Conservation (phyloP, 306 rosid species). For the Biancaea sappan region DNA sequence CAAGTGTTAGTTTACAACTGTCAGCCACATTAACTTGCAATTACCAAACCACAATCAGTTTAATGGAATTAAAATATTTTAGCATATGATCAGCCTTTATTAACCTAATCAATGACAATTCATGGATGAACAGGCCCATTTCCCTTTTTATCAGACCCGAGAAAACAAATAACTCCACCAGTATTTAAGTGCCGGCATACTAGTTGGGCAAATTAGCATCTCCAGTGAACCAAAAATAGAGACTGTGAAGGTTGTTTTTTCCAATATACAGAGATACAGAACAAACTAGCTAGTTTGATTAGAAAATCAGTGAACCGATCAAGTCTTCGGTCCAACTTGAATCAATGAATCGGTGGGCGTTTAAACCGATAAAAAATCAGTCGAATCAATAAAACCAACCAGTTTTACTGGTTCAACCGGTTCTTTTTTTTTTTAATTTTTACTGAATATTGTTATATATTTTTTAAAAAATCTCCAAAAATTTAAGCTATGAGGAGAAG, state of each 20-base stretch:
- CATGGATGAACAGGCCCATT: not conserved
- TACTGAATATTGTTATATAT: no score
- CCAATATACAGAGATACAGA: no score
- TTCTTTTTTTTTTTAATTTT: no score
- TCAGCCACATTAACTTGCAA: not conserved
- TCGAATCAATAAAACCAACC: no score
- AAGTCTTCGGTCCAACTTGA: no score
- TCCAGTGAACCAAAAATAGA: not conserved
- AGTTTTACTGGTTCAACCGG: no score
- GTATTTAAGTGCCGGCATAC: not conserved
- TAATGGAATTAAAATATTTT: not conserved
- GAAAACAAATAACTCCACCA: slow-evolving; percentile 1
- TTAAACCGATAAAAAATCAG: no score
- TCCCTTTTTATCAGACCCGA: not conserved
- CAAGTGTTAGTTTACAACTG: not conserved
- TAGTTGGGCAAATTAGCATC: not conserved
- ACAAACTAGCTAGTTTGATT: no score
- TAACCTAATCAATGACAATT: not conserved
- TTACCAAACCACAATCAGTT: slow-evolving; percentile 1
- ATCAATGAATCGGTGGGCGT: no score
- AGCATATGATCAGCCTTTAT: not conserved
- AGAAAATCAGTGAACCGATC: no score
- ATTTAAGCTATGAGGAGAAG: no score
- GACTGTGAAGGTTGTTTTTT: slow-evolving; percentile 1
- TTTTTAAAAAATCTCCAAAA: no score